Percentiles rank a stretch among this genome's conserved stretches.
Conservation (phyloP, 306 rosid genomes). For the Vigna mungo region DNA sequence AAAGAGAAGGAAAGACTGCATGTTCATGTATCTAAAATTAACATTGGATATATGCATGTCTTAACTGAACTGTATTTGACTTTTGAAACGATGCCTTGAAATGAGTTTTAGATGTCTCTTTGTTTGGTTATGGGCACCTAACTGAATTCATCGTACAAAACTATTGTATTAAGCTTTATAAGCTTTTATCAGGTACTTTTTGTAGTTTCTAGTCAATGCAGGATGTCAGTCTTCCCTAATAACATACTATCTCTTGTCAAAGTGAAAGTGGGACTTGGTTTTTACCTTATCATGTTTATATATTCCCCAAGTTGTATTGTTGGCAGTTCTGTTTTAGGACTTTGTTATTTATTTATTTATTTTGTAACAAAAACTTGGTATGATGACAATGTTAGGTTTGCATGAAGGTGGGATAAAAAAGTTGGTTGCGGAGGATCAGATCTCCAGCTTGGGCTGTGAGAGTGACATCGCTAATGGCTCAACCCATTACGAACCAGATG, state of each 20-base stretch:
- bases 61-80: neutral
- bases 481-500: slow-evolving; percentile 39
- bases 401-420: slow-evolving; percentile 38
- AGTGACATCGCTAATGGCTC: slow-evolving; percentile 45
- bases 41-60: no score
- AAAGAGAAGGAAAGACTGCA: no score
- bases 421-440: slow-evolving; percentile 48
- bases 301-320: neutral
- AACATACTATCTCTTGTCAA: neutral
- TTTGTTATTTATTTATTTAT: neutral
- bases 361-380: neutral
- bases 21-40: no score
- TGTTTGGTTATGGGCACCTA: neutral
- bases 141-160: neutral
- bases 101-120: neutral
- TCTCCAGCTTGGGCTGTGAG: slow-evolving; percentile 38
- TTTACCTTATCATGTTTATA: neutral
- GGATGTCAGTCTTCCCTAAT: no score
- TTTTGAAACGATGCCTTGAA: neutral
- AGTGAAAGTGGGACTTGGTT: neutral
- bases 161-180: neutral
- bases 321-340: neutral
- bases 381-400: slow-evolving; percentile 45
- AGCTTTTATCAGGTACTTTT: neutral
- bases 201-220: no score